These are phyloP conservation scores for Verruconis gallopava DNA, from an alignment of 2,329 filamentous ascomycete species.

Conservation along the genomic window DNA sequence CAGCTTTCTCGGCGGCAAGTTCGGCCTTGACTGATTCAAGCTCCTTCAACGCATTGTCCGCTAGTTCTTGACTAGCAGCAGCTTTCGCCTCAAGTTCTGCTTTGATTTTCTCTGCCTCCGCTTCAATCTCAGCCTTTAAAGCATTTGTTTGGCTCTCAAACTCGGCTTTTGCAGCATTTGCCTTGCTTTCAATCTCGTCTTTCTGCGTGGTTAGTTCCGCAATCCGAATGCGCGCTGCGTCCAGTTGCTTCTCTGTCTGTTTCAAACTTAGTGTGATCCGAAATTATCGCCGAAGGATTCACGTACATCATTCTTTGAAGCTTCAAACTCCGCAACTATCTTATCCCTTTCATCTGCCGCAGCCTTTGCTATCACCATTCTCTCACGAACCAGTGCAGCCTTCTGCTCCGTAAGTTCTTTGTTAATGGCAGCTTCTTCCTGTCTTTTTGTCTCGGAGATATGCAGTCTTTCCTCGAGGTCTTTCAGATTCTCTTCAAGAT, in stretches of 20 bases:
- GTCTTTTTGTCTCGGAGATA: conserved; percentile 29
- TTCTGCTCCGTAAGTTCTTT: conserved; percentile 31
- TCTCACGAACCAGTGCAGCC: conserved; percentile 28
- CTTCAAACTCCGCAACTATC: conserved; percentile 27
- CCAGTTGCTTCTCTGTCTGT: background rate
- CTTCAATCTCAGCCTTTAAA: conserved; percentile 22
- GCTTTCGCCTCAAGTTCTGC: conserved; percentile 12
- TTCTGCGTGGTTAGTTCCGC: conserved; percentile 22
- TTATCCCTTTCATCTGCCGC: conserved; percentile 23
- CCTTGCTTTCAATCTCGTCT: conserved; percentile 17
- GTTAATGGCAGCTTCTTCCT: conserved; percentile 23
- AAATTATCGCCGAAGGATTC: background rate
- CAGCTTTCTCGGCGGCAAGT: conserved; percentile 21
- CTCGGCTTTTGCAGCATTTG: background rate
- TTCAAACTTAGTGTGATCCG: background rate
- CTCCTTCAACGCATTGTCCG: conserved; percentile 22
- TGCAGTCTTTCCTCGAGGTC: conserved; percentile 36
- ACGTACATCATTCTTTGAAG: background rate
- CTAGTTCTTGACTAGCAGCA: conserved; percentile 29
- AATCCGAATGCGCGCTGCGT: conserved; percentile 10
- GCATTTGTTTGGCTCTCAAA: conserved; percentile 15
- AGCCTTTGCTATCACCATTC: conserved; percentile 24
- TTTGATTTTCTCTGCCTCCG: background rate
- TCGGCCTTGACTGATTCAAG: conserved; percentile 28
- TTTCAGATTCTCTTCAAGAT: conserved; percentile 39